These are phyloP conservation scores for Rhizopogon rudus DNA, from an alignment of 768 basidiomycete genomes.

Conservation along the genomic window DNA sequence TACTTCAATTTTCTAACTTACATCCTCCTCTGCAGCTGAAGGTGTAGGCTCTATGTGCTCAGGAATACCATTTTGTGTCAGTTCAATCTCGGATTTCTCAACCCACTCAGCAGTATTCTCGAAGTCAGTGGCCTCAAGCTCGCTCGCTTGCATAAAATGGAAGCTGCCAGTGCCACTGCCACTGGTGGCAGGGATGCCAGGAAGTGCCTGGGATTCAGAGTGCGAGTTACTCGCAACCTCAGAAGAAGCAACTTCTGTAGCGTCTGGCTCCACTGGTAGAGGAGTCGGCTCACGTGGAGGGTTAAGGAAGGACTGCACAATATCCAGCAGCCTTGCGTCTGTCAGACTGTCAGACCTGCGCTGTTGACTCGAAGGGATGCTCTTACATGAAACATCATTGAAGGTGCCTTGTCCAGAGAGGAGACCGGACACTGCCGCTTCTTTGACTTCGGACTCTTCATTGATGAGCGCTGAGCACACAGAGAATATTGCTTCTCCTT, in stretches of 20 bases:
- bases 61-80: conserved; percentile 8
- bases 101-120: conserved; percentile 56
- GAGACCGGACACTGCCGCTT: conserved; percentile 48
- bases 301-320: conserved; percentile 48
- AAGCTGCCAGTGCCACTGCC: conserved; percentile 48
- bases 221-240: conserved; percentile 9
- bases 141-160: conserved; percentile 80
- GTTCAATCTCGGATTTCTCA: conserved; percentile 39
- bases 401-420: conserved; percentile 54
- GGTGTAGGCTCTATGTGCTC: neutral
- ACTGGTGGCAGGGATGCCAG: conserved; percentile 31
- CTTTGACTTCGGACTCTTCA: conserved; percentile 46
- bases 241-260: conserved; percentile 20
- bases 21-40: neutral
- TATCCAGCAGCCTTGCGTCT: conserved; percentile 63
- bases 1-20: neutral
- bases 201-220: conserved; percentile 20
- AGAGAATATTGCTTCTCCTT: conserved; percentile 50
- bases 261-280: conserved; percentile 28
- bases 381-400: conserved; percentile 62
- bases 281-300: conserved; percentile 33
- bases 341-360: conserved; percentile 5
- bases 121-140: conserved; percentile 53
- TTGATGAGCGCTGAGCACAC: conserved; percentile 52
- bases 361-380: neutral